Evolutionary conservation across 176 grass and related monocot genomes (phyloP).

Genomic region (Otatea glauca): DNA sequence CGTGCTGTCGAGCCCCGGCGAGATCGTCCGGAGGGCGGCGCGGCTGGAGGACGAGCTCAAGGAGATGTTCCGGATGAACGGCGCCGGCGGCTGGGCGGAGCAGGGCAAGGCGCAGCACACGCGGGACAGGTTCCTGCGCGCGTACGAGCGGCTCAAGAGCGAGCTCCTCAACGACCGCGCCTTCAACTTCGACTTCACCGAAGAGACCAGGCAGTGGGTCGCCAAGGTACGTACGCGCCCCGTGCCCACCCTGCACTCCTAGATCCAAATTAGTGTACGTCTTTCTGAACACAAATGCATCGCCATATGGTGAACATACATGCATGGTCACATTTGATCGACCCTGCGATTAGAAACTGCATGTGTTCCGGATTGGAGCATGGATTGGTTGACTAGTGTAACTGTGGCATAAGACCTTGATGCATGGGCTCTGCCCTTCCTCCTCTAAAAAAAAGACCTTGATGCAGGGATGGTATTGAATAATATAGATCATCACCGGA

Average conservation of each 20-base stretch:
- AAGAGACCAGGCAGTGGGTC: slow-evolving; percentile 51
- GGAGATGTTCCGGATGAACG: slow-evolving; percentile 37
- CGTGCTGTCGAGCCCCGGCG: slow-evolving; percentile 41
- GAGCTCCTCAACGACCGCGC: slow-evolving; percentile 52
- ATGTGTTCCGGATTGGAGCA: not conserved
- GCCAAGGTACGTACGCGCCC: slow-evolving; percentile 29
- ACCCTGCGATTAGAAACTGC: too few species aligned
- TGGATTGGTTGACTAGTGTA: not conserved
- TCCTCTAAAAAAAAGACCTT: too few species aligned
- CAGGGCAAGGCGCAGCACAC: not conserved
- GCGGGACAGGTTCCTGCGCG: slow-evolving; percentile 49
- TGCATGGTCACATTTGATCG: too few species aligned
- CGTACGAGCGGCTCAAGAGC: slow-evolving; percentile 60
- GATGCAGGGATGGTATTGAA: too few species aligned
- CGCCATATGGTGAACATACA: too few species aligned
- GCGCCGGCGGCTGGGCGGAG: not conserved
- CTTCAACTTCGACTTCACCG: slow-evolving; percentile 61
- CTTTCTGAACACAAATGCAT: too few species aligned
- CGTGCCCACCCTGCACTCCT: not conserved
- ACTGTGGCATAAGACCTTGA: too few species aligned
- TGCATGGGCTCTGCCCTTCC: too few species aligned
- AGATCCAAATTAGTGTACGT: too few species aligned
- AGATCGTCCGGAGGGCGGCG: slow-evolving; percentile 41
- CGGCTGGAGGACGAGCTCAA: slow-evolving; percentile 50
- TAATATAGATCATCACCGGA: too few species aligned